These are phyloP conservation scores for Tephrocybe sp. DNA, from an alignment of 768 basidiomycete genomes.

Conservation along the genomic window DNA sequence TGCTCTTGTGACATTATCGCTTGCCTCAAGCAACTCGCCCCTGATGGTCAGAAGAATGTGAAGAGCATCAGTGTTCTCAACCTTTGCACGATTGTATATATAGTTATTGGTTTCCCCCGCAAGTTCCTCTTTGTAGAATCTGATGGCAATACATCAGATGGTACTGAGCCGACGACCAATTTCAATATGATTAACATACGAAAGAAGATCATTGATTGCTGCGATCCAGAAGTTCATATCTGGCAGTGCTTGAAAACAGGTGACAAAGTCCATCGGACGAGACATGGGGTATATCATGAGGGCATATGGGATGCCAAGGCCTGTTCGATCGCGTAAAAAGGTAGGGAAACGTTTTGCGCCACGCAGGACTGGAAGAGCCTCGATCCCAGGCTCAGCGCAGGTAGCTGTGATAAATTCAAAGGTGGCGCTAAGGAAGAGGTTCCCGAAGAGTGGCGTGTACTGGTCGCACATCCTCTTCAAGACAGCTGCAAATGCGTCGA, in stretches of 20 bases:
- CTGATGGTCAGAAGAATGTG: constrained; percentile 13
- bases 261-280: constrained; percentile 3
- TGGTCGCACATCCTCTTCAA: background rate
- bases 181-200: constrained; percentile 9
- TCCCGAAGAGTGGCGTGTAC: background rate
- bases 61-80: constrained; percentile 3
- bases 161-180: background rate
- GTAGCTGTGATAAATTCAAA: constrained; percentile 7
- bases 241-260: background rate
- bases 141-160: background rate
- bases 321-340: constrained; percentile 15
- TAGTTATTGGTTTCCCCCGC: constrained; percentile 17
- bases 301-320: constrained; percentile 9
- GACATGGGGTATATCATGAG: constrained; percentile 14
- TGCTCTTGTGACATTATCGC: constrained; percentile 2
- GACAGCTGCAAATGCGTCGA: background rate
- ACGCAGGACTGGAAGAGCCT: too few relatives aligned
- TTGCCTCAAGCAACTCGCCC: constrained; percentile 10
- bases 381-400: too few relatives aligned
- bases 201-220: constrained; percentile 13
- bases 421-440: background rate
- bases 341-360: constrained; percentile 13
- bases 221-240: constrained; percentile 14
- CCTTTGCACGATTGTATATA: constrained; percentile 11
- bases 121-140: constrained; percentile 21